These are phyloP conservation scores for Phanerochaete sordida DNA, from an alignment of 768 basidiomycete genomes.

Conservation along the genomic window DNA sequence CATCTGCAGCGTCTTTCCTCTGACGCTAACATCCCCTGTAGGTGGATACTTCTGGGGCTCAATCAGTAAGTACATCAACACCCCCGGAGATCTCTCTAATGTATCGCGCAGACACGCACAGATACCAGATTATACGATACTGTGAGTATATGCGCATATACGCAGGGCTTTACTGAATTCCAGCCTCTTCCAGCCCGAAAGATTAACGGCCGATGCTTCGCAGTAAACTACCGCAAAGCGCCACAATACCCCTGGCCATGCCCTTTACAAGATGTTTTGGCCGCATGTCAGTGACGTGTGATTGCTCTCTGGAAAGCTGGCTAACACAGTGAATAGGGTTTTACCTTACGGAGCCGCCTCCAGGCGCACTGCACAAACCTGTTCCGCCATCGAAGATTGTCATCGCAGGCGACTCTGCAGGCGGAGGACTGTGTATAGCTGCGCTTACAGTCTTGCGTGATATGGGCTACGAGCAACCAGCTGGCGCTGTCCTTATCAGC, in stretches of 20 bases:
- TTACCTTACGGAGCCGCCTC: slow-evolving; percentile 71
- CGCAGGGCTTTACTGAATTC: neutral
- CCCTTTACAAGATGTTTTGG: slow-evolving; percentile 71
- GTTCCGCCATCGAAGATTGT: slow-evolving; percentile 67
- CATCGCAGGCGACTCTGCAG: slow-evolving; percentile 78
- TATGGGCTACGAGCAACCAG: slow-evolving; percentile 62
- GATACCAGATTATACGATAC: slow-evolving; percentile 57
- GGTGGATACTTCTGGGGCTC: slow-evolving; percentile 69
- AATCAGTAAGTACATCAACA: slow-evolving; percentile 41
- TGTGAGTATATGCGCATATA: slow-evolving; percentile 29
- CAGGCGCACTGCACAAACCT: slow-evolving; percentile 57
- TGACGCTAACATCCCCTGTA: neutral
- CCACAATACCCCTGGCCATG: slow-evolving; percentile 86
- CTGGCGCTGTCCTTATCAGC: slow-evolving; percentile 74
- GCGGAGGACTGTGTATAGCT: slow-evolving; percentile 62
- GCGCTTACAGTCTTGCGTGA: slow-evolving; percentile 66
- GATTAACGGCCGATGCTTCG: slow-evolving; percentile 65
- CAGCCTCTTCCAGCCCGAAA: slow-evolving; percentile 52
- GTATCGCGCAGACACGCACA: slow-evolving; percentile 45
- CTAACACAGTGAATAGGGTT: slow-evolving; percentile 41
- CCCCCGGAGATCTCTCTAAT: neutral
- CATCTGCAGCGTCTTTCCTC: neutral
- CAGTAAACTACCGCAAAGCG: slow-evolving; percentile 62
- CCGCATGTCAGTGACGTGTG: slow-evolving; percentile 59
- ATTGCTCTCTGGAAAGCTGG: neutral